Conservation (phyloP, 192 early-diverging fungal genomes). For the Linnemannia elongata region DNA sequence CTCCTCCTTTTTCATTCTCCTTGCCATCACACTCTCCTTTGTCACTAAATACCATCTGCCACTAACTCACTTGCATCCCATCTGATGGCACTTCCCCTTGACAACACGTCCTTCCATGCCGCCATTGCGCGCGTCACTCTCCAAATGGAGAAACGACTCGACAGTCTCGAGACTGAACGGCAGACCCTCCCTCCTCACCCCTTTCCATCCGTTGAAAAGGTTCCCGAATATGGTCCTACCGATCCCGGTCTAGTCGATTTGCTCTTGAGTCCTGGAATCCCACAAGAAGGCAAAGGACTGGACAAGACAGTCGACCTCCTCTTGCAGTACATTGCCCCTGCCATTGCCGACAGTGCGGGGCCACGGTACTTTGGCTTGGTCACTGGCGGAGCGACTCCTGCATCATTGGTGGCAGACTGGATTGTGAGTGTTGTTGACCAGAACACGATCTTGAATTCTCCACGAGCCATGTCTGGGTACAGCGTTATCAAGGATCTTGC, state of each 20-base stretch:
- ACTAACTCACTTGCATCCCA: neutral
- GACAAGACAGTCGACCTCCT: slow-evolving; percentile 20
- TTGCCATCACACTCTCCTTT: slow-evolving; percentile 7
- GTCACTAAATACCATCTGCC: neutral
- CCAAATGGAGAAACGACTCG: slow-evolving; percentile 2
- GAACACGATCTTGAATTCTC: slow-evolving; percentile 54
- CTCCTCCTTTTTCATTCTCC: neutral
- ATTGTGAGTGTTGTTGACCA: slow-evolving; percentile 56
- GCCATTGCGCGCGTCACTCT: slow-evolving; percentile 19
- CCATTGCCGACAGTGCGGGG: slow-evolving; percentile 33
- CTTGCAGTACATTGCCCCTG: slow-evolving; percentile 19
- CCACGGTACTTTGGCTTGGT: slow-evolving; percentile 73
- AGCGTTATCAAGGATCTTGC: slow-evolving; percentile 60
- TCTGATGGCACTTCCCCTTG: slow-evolving; percentile 19
- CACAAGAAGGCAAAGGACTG: slow-evolving; percentile 8
- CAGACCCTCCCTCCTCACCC: slow-evolving; percentile 20
- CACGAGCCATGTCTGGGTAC: slow-evolving; percentile 52
- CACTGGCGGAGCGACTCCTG: slow-evolving; percentile 69
- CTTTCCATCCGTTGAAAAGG: slow-evolving; percentile 14
- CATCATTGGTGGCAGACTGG: slow-evolving; percentile 58
- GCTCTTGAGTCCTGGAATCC: neutral
- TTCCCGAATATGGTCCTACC: neutral
- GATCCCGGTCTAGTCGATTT: neutral
- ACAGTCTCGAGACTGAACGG: slow-evolving; percentile 10
- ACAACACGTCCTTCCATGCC: slow-evolving; percentile 2